Evolutionary conservation across 2,329 filamentous ascomycete species (phyloP), one percentile per base, ranked within the genome.

Genomic region (Colletotrichum sp.): DNA sequence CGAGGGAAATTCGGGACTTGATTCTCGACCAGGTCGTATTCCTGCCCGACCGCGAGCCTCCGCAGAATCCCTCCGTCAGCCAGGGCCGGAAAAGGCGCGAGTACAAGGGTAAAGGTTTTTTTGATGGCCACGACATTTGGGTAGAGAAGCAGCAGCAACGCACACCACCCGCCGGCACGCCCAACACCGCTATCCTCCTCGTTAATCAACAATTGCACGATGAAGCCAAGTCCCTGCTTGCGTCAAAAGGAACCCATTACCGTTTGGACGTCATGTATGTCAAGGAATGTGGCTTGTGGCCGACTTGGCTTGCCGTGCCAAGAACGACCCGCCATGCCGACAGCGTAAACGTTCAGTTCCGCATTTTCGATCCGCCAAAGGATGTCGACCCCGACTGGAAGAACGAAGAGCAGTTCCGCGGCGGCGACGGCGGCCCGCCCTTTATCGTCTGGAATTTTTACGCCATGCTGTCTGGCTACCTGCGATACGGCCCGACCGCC

Each of bases 231-330:
- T 69, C 34, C 26, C 59, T 78, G 59, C 64, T 78, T 15, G 76
- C 76, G 28, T 64, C 74, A 24, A 70, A 64, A 30, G 67, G 69
- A 16, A 72, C 66, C 15, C 76, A 76, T 65, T 76, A 59, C 24
- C 76, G 74, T 26, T 71, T 78, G 57, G 77, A 78, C 57, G 68
- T 78, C 30, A 78, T 78, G 77, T 78, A 76, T 62, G 77, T 78
- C 67, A 78, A 76, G 44, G 76, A 78, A 28, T 78, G 77, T 72
- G 77, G 77, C 72, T 68, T 78, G 36, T 78, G 77, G 77, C 77
- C 77, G 63, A 78, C 77, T 66, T 78, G 77, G 77, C 76, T 78
- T 49, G 74, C 76, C 57, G 72, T 78, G 67, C 77, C 77, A 66
- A 75, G 69, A 34, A 60, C 70, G 49, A 70, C 76, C 59, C 72